Conservation (phyloP, 768 basidiomycete species). For the Pleurotus eryngii region DNA sequence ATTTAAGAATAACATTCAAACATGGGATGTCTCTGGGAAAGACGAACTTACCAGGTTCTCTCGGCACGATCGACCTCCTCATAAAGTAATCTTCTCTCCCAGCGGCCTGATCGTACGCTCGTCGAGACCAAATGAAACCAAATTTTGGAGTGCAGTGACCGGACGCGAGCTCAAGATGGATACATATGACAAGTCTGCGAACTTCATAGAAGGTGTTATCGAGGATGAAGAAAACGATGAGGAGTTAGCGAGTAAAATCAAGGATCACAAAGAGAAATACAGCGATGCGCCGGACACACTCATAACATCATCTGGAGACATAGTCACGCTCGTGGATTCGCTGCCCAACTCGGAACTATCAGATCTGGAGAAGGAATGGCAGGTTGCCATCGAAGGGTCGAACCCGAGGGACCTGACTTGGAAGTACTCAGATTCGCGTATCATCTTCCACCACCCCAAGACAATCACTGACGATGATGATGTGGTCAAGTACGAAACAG, state of each 20-base stretch:
- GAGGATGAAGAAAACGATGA: not conserved
- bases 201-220: not conserved
- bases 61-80: constrained; percentile 2
- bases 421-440: not conserved
- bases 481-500: not conserved
- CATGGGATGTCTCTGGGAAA: constrained; percentile 1
- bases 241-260: not conserved
- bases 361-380: not conserved
- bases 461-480: not conserved
- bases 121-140: not conserved
- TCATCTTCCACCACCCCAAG: not conserved
- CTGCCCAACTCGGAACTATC: not conserved
- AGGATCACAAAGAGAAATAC: not conserved
- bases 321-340: not conserved
- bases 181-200: not conserved
- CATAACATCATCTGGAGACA: not conserved
- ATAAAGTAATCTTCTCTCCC: not conserved
- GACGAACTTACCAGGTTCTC: not conserved
- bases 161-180: not conserved
- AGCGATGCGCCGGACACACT: not conserved
- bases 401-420: not conserved
- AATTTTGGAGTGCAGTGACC: not conserved
- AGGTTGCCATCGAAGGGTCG: not conserved
- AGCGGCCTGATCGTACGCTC: not conserved
- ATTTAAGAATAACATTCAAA: constrained; percentile 1